Percentiles rank a stretch among this genome's conserved stretches.
Conservation (phyloP, 352 stramenopile species). For the Globisporangium middletonii region DNA sequence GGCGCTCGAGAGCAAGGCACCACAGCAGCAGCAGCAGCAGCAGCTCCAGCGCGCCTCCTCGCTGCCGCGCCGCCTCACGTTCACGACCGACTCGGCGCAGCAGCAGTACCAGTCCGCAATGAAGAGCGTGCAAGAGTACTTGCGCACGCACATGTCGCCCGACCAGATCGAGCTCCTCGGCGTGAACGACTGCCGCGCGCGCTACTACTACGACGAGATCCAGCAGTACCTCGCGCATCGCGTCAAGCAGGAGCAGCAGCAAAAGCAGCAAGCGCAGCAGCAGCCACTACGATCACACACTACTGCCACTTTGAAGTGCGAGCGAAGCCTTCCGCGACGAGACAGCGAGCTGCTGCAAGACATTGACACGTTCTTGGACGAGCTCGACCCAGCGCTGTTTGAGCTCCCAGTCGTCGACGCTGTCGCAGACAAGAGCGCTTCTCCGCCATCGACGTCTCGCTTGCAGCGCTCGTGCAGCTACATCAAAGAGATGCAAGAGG, state of each 20-base stretch:
- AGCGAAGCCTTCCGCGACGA: neutral
- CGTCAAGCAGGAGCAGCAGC: slow-evolving; percentile 7
- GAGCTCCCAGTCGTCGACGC: slow-evolving; percentile 4
- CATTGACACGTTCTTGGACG: slow-evolving; percentile 28
- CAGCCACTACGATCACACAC: neutral
- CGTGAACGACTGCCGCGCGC: slow-evolving; percentile 44
- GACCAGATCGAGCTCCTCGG: slow-evolving; percentile 36
- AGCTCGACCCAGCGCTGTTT: slow-evolving; percentile 50
- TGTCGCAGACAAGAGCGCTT: slow-evolving; percentile 3
- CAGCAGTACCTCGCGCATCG: slow-evolving; percentile 47
- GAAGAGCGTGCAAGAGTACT: slow-evolving; percentile 46
- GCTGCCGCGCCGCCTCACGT: slow-evolving; percentile 13
- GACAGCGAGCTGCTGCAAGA: slow-evolving; percentile 27
- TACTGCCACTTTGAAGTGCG: neutral
- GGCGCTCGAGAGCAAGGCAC: slow-evolving; percentile 4
- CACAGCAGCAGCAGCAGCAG: neutral
- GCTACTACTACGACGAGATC: slow-evolving; percentile 52
- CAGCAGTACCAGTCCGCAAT: slow-evolving; percentile 43
- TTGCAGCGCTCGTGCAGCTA: slow-evolving; percentile 15
- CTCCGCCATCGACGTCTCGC: neutral
- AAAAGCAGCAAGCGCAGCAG: slow-evolving; percentile 1
- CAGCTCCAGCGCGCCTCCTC: neutral
- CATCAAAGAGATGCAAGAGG: slow-evolving; percentile 17
- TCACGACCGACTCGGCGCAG: slow-evolving; percentile 10
- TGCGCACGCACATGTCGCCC: slow-evolving; percentile 25